Conservation (phyloP, 352 stramenopile species). For the Phytophthora megakarya region DNA sequence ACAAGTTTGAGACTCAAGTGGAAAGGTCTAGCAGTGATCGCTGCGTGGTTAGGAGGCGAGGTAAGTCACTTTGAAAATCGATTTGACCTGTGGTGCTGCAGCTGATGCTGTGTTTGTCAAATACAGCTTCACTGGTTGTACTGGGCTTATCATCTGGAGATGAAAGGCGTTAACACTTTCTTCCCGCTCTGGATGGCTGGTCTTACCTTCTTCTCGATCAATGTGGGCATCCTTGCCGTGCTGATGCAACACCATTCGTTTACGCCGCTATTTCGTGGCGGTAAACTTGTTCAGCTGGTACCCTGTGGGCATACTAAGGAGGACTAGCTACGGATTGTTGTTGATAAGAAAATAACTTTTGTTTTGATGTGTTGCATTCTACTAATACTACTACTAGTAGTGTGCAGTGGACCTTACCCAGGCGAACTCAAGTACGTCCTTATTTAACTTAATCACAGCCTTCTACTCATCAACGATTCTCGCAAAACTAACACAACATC, state of each 20-base stretch:
- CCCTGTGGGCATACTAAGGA: slow-evolving; percentile 24
- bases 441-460: slow-evolving; percentile 18
- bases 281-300: slow-evolving; percentile 47
- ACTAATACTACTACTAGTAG: no score
- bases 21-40: slow-evolving; percentile 70
- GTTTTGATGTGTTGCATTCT: neutral
- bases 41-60: slow-evolving; percentile 76
- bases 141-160: slow-evolving; percentile 91
- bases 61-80: slow-evolving; percentile 28
- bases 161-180: slow-evolving; percentile 90
- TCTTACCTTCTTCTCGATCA: slow-evolving; percentile 90
- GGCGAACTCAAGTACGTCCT: no score
- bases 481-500: slow-evolving; percentile 21
- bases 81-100: neutral
- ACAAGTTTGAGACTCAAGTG: slow-evolving; percentile 67
- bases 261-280: slow-evolving; percentile 61
- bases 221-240: slow-evolving; percentile 78
- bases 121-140: slow-evolving; percentile 87
- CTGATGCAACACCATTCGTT: slow-evolving; percentile 73
- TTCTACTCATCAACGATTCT: slow-evolving; percentile 24
- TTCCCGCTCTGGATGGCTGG: slow-evolving; percentile 87
- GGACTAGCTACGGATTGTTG: slow-evolving; percentile 16
- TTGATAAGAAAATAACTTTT: neutral
- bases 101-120: slow-evolving; percentile 9
- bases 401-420: no score